These are phyloP conservation scores for Halophytophthora batemanensis DNA, from an alignment of 352 stramenopile species.

Conservation along the genomic window DNA sequence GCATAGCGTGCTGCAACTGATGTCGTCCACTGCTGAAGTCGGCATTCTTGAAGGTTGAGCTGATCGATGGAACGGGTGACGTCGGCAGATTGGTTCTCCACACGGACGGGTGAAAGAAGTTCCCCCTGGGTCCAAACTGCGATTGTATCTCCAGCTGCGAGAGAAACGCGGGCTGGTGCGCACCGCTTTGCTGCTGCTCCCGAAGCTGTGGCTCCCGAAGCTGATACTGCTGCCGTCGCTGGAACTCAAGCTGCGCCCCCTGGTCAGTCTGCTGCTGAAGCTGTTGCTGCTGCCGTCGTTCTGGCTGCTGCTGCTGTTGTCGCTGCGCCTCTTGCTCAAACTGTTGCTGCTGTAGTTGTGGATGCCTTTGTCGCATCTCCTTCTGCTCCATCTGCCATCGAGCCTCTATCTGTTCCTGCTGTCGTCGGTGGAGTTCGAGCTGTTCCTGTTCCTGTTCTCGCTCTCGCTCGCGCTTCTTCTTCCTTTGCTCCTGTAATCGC, in stretches of 20 bases:
- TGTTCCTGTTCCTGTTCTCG: conserved; percentile 6
- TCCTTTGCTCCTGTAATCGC: conserved; percentile 8
- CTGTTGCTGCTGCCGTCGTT: conserved; percentile 17
- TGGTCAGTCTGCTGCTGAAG: conserved; percentile 6
- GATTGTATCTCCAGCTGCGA: too few relatives aligned
- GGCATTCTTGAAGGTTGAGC: background rate
- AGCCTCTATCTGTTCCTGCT: conserved; percentile 15
- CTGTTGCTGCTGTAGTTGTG: conserved; percentile 7
- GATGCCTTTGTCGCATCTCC: conserved; percentile 16
- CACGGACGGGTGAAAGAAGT: conserved; percentile 1
- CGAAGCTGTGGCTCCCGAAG: background rate
- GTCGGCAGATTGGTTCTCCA: conserved; percentile 6
- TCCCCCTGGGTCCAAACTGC: conserved; percentile 1
- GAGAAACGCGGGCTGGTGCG: too few relatives aligned
- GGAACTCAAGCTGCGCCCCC: conserved; percentile 1
- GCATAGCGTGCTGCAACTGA: too few relatives aligned
- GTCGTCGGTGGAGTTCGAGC: conserved; percentile 1
- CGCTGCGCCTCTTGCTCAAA: conserved; percentile 6
- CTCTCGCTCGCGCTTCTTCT: conserved; percentile 8
- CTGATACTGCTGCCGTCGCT: conserved; percentile 14
- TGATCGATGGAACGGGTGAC: background rate
- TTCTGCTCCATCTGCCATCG: conserved; percentile 3
- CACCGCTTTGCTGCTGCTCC: too few relatives aligned
- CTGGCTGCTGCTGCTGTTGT: conserved; percentile 6
- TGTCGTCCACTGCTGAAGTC: background rate